Conservation (phyloP, 177 flowering plant genomes). For the Vitis hybrid region DNA sequence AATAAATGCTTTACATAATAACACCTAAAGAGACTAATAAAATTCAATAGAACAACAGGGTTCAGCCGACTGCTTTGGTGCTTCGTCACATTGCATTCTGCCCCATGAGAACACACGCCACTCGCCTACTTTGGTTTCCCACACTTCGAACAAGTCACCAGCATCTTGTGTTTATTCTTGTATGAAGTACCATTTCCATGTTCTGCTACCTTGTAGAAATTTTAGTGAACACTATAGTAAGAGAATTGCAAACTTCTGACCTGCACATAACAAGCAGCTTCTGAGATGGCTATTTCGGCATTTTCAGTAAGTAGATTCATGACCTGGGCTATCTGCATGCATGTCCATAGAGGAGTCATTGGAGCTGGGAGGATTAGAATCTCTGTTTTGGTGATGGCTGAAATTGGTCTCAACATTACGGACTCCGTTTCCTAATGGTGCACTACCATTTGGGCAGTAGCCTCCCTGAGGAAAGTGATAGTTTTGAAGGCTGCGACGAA, state of each 20-base stretch:
- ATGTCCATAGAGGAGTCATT: constrained; percentile 74
- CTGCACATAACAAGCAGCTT: neutral
- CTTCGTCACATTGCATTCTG: neutral
- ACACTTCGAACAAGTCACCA: constrained; percentile 18
- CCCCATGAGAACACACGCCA: constrained; percentile 12
- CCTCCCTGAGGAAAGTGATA: constrained; percentile 62
- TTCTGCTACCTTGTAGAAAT: neutral
- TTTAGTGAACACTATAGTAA: neutral
- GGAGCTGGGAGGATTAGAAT: constrained; percentile 44
- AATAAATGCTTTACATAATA: neutral
- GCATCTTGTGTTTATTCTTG: constrained; percentile 14
- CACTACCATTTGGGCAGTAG: constrained; percentile 28
- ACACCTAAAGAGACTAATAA: constrained; percentile 2
- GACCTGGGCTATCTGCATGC: constrained; percentile 61
- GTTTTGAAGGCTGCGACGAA: constrained; percentile 70
- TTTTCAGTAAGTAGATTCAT: constrained; percentile 35
- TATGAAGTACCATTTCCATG: constrained; percentile 11
- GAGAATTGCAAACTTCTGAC: neutral
- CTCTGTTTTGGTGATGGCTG: constrained; percentile 44
- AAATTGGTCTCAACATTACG: constrained; percentile 38
- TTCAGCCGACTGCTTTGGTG: neutral
- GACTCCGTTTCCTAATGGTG: constrained; percentile 27
- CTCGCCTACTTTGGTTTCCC: neutral
- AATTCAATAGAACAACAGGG: neutral
- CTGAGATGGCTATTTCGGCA: neutral